Evolutionary conservation across 208 protist species (phyloP), one percentile per base, ranked within the genome.

Genomic region (Zelonia costaricensis): DNA sequence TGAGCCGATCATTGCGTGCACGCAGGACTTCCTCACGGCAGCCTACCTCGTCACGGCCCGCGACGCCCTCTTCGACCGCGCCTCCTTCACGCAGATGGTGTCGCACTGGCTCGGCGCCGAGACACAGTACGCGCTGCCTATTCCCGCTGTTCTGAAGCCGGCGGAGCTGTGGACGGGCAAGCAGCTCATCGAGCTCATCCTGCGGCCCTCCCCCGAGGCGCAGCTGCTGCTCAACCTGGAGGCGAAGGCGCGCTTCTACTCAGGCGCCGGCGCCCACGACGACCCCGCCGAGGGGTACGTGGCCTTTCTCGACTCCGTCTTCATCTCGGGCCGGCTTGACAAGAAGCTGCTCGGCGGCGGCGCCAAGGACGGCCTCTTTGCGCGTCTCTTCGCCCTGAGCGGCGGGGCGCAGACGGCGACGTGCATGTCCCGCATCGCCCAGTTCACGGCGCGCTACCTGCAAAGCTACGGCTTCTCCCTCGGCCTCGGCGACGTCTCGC

Each of bases 1-100:
- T 52, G 93, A 98, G 74, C 93, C 97, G n/a, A 88, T 99, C 27
- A 99, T 99, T 62, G 92, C 97, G 0, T 93, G 96, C 52, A 99
- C 89, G 40, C 99, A 99, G 84, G 99, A 99, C 78, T 99, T 99
- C 70, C 83, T 99, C 20, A 99, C 98, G 8, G 97, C 92, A 0
- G 57, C 93, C 0, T 99, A 98, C 66, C 73, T 99, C 13, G 62
- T 99, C 4, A 98, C 98, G 2, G 62, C 76, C 3, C 98, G 98
- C 38, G 97, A 99, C 67, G 74, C 80, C 0, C 99, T 99, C 70
- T 95, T 99, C 60, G 89, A 98, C 65, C 81, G 95, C 49, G 69
- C 81, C 0, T 74, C 97, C 57, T 93, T 99, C 45, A 76, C 76
- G 10, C 78, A 93, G 69, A 82, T 95, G 55, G 82, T 97, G 40